Percentiles rank a stretch among this genome's conserved stretches.
phyloP scores from a whole-genome alignment of 768 basidiomycete genomes.

The Tulasnella sp. region DNA sequence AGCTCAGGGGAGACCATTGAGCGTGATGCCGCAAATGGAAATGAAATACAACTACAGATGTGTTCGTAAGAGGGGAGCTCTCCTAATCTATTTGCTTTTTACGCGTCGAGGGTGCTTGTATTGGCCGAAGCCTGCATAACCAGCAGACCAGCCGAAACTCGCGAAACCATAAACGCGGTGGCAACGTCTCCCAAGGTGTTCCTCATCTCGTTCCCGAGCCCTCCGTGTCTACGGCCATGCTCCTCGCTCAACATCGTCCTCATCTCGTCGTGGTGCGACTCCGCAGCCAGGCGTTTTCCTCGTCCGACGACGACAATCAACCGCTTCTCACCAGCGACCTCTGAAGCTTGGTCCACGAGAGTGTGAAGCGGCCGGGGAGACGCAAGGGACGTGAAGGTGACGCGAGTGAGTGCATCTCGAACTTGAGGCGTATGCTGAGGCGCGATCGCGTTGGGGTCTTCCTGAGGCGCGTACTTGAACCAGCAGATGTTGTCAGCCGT shows the following conservation, averaged over 20 bases:
- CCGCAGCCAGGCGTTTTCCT: slow-evolving; percentile 54
- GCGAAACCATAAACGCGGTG: slow-evolving; percentile 25
- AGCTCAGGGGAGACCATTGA: too few species aligned
- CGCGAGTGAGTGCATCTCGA: slow-evolving; percentile 42
- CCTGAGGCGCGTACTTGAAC: slow-evolving; percentile 41
- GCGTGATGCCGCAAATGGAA: too few species aligned
- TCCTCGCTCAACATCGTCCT: slow-evolving; percentile 23
- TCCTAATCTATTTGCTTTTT: not conserved
- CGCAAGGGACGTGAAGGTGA: slow-evolving; percentile 44
- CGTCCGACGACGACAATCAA: slow-evolving; percentile 62
- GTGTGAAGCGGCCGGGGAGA: slow-evolving; percentile 46
- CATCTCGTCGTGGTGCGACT: slow-evolving; percentile 50
- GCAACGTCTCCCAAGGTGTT: slow-evolving; percentile 34
- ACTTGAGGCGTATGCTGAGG: slow-evolving; percentile 23
- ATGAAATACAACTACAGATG: too few species aligned
- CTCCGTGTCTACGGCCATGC: slow-evolving; percentile 16
- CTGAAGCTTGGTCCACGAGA: slow-evolving; percentile 30
- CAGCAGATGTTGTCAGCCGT: slow-evolving; percentile 76
- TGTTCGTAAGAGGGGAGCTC: too few species aligned
- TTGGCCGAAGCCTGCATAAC: slow-evolving; percentile 9
- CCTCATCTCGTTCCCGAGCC: slow-evolving; percentile 26
- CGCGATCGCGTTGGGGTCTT: slow-evolving; percentile 18
- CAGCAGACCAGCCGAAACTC: not conserved
- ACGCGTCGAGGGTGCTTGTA: not conserved
- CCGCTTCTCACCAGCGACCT: slow-evolving; percentile 30